Base-by-base conservation (phyloP, 2,329 filamentous ascomycete species). In the Xylariales sp. region DNA sequence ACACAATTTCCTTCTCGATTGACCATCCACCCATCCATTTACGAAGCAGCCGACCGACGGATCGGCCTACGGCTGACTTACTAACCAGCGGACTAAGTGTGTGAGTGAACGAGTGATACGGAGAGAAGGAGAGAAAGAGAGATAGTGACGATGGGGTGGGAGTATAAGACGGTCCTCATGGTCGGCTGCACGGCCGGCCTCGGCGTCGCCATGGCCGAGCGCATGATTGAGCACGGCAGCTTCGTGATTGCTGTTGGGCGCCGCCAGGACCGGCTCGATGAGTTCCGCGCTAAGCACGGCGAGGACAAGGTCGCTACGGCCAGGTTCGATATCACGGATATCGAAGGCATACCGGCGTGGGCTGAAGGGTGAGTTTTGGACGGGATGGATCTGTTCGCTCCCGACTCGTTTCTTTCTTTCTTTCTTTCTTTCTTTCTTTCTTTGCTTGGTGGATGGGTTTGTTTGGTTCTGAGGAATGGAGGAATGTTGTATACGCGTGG, bases 201-300 rank as follows among this genome's bases (percentile, higher is more conserved):
- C 23, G 75, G 76, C 4, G 67, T 73, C 0, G 76, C 75, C 23
- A 69, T 77, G 59, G 75, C 76, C 2, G 76, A 77, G 68, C 76
- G 75, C 57, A 76, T 77, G 75, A 76, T 88, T 48, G 72, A 80
- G 6, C 78, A 81, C 62, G 85, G 83, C 54, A 78, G 83, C 59
- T 84, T 84, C 69, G 85, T 89, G 39, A 85, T 87, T 41, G 85
- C 81, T 6, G 84, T 87, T 5, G 87, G 87, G 23, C 83, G 87
- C n/a, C 83, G 86, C 50, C 75, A 84, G 74, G 83, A 87, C 14
- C 79, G 83, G 1, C 82, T 89, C 8, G 83, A 87, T 46, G 80
- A 76, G 0, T 85, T 88, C 63, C 82, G 84, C 1, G 74, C 77
- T 3, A 81, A 83, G 62, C 80, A 87, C 69, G 85, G 84, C 45